Percentiles rank a stretch among this genome's conserved stretches.
Conservation (phyloP, 805 yeast genomes). For the Suhomyces kilbournensis region DNA sequence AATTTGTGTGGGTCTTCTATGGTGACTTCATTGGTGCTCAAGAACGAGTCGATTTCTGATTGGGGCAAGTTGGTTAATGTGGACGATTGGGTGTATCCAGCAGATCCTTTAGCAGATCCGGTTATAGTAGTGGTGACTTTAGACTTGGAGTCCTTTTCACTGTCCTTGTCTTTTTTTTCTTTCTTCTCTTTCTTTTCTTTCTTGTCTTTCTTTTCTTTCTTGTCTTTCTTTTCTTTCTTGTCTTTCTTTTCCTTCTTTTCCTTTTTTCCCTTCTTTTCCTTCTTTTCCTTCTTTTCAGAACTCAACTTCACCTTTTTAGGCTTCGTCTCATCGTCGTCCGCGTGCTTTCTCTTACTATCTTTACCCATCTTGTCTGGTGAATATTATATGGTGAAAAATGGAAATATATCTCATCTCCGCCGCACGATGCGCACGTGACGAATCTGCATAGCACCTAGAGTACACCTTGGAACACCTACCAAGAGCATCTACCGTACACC, state of each 20-base stretch:
- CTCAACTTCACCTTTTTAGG: conserved; percentile 27
- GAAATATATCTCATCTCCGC: conserved; percentile 1
- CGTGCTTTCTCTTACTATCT: conserved; percentile 27
- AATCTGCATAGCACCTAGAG: no score
- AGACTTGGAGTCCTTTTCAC: no score
- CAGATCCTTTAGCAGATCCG: conserved; percentile 10
- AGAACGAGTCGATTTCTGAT: conserved; percentile 59
- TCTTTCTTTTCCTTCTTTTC: conserved; percentile 41
- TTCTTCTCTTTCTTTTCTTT: conserved; percentile 20
- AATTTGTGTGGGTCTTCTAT: conserved; percentile 63
- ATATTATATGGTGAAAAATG: conserved; percentile 1
- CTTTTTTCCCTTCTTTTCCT: conserved; percentile 34
- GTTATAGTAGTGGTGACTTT: conserved; percentile 7
- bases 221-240: conserved; percentile 32
- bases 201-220: conserved; percentile 27
- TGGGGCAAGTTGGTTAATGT: conserved; percentile 43
- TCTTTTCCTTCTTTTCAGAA: conserved; percentile 40
- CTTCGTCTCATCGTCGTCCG: conserved; percentile 23
- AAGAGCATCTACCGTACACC: no score
- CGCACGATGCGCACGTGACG: conserved; percentile 4
- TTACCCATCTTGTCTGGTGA: conserved; percentile 9
- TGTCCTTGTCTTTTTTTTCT: conserved; percentile 26
- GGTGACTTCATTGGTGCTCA: conserved; percentile 69
- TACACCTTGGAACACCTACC: no score
- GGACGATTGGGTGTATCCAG: conserved; percentile 36